Conservation (phyloP, 352 stramenopile genomes). For the Globisporangium nodosum region DNA sequence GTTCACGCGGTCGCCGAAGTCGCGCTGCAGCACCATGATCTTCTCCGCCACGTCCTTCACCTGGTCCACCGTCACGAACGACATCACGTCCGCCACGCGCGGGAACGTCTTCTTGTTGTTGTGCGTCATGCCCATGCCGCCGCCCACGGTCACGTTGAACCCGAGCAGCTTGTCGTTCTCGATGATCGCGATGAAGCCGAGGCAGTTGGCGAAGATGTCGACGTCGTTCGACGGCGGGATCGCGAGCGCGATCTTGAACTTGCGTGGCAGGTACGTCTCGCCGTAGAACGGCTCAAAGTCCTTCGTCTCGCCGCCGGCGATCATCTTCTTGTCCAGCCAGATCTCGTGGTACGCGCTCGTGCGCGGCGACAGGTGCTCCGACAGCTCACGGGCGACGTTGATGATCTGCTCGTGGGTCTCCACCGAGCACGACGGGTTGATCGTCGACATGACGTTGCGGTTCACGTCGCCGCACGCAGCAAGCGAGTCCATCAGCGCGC, state of each 20-base stretch:
- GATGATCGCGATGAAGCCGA: slow-evolving; percentile 94
- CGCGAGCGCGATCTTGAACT: slow-evolving; percentile 99
- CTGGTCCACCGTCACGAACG: slow-evolving; percentile 94
- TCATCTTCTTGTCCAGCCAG: slow-evolving; percentile 97
- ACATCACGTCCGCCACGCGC: slow-evolving; percentile 93
- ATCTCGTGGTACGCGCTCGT: slow-evolving; percentile 96
- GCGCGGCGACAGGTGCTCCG: slow-evolving; percentile 91
- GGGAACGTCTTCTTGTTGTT: slow-evolving; percentile 97
- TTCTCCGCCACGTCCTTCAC: slow-evolving; percentile 88
- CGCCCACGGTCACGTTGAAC: slow-evolving; percentile 96
- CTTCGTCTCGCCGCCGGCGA: slow-evolving; percentile 88
- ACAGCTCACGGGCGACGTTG: slow-evolving; percentile 83
- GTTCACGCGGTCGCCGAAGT: slow-evolving; percentile 96
- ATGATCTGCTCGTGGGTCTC: slow-evolving; percentile 85
- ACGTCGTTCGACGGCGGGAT: slow-evolving; percentile 97
- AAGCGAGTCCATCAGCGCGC: slow-evolving; percentile 91
- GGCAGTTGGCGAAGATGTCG: slow-evolving; percentile 97
- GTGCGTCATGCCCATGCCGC: slow-evolving; percentile 97
- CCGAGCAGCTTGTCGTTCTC: slow-evolving; percentile 79
- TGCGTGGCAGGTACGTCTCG: slow-evolving; percentile 95
- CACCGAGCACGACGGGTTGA: slow-evolving; percentile 85
- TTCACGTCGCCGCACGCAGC: slow-evolving; percentile 96
- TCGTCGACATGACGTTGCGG: slow-evolving; percentile 96
- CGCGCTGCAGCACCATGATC: slow-evolving; percentile 92
- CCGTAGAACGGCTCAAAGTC: slow-evolving; percentile 98